Base-by-base conservation (phyloP, 176 grass and related monocot species). In the Areca catechu region DNA sequence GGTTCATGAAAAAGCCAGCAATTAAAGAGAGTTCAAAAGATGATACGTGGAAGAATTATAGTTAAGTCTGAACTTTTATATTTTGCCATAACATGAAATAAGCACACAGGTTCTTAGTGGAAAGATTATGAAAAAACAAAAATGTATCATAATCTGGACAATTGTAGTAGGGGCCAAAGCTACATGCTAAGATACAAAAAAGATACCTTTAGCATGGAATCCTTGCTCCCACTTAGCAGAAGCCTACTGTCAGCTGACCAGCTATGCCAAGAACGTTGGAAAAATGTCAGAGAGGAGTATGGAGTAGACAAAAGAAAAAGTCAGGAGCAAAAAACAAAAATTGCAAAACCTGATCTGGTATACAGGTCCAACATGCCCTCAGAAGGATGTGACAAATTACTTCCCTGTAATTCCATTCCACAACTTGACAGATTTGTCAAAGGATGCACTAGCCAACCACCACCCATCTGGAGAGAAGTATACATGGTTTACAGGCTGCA, bases 391-490 rank as follows among this genome's bases (percentile, higher is more conserved):
- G 74, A 81, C 27, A 57, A 98, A 98, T n/a, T n/a, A n/a, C 50
- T 90, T 88, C 27, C 93, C 93, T 9, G 87, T 88, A 68, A 92
- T 88, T 28, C 93, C 93, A 17, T 98, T 98, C 93, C 93, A 98
- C 50, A 98, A 75, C 66, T 98, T 92, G 17, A 98, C 84, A 49
- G 83, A 98, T 69, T 92, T 98, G 63, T 92, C 93, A 83, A 97
- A 98, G 27, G 93, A 97, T 51, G 86, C 93, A 71, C 93, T 97
- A 54, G 87, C 93, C 72, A 97, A 63, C 93, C 93, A 97, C 65
- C 88, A 87, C 14, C 93, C 93, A 63, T 98, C 93, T 61, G 93
- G 93, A 48, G 93, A 98, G 83, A 98, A 98, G 66, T 98, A 98
- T 16, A 98, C 93, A 76, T 98, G 93, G 66, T 97, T 97, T 63